A percentile compares a stretch with the other conserved stretches of the same genome.
These are phyloP conservation scores for Talaromyces sp. DNA, from an alignment of 2,329 filamentous ascomycete genomes.

Conservation along the genomic window DNA sequence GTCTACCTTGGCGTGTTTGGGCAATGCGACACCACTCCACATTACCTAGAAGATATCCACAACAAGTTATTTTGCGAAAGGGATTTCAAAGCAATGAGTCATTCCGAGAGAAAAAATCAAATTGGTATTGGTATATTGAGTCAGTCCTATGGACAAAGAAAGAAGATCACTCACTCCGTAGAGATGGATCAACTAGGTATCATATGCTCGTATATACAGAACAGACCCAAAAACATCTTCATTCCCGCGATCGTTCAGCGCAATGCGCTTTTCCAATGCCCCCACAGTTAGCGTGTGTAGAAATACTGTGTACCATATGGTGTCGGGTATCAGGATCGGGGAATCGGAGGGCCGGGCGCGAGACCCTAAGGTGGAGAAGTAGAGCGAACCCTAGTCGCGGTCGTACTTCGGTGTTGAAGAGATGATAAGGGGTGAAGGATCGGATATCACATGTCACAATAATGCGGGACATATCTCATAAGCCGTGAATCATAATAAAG, in stretches of 20 bases:
- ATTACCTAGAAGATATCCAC: too few relatives aligned
- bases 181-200: background rate
- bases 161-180: background rate
- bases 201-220: slow-evolving; percentile 1
- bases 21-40: too few relatives aligned
- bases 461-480: slow-evolving; percentile 16
- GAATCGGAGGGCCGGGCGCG: slow-evolving; percentile 10
- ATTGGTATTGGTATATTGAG: background rate
- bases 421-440: background rate
- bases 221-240: background rate
- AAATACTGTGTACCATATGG: background rate
- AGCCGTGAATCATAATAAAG: slow-evolving; percentile 20
- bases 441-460: slow-evolving; percentile 12
- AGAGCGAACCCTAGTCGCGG: background rate
- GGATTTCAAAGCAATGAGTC: too few relatives aligned
- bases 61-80: background rate
- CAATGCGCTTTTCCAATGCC: background rate
- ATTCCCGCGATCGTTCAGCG: background rate
- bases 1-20: too few relatives aligned
- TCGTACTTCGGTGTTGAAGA: background rate
- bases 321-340: background rate
- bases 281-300: background rate
- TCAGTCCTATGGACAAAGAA: background rate
- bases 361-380: background rate
- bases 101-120: background rate